Base-by-base conservation (phyloP, 2,329 filamentous ascomycete species). In the Botryotinia narcissicola region DNA sequence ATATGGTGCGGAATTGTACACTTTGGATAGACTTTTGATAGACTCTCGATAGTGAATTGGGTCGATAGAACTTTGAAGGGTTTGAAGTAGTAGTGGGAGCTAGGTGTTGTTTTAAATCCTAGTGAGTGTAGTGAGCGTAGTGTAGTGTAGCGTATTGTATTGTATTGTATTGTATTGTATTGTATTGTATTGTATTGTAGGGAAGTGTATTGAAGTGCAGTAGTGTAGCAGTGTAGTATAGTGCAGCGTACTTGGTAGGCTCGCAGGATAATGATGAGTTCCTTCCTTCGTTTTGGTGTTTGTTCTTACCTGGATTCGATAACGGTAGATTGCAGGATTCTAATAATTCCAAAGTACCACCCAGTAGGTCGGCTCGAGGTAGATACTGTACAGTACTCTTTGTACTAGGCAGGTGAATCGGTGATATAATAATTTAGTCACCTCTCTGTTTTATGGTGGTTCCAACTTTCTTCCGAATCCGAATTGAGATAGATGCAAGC, bases 401-500 rank as follows among this genome's bases (percentile, higher is more conserved):
- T 54, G 48, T 54, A n/a, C 48, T 54, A n/a, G 25, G 25, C 14
- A 54, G 48, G 25, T 54, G 25, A n/a, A 54, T 54, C 48, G 25
- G n/a, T 57, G n/a, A 57, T 57, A 57, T 18, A 57, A 57, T 40
- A 40, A 35, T 22, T 37, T n/a, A 61, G 35, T 61, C 20, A n/a
- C 35, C 4, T 60, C 57, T 40, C 35, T 61, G 59, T 2, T 60
- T 32, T 40, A 22, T 61, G 59, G 35, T n/a, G 22, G 22, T 54
- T 54, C 51, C 51, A 54, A 29, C 51, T 54, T 54, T 14, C 51
- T 29, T 54, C 51, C 51, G 51, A 54, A 54, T 42, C 60, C 60
- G 37, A 62, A n/a, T 62, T 29, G 60, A n/a, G 40, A 63, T 63
- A 9, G 40, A 44, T 63, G 60, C 60, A 63, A 44, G 61, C 61